A percentile compares a stretch with the other conserved stretches of the same genome.
These are phyloP conservation scores for Monosporascus sp. DNA, from an alignment of 2,329 filamentous ascomycete genomes.

Conservation along the genomic window DNA sequence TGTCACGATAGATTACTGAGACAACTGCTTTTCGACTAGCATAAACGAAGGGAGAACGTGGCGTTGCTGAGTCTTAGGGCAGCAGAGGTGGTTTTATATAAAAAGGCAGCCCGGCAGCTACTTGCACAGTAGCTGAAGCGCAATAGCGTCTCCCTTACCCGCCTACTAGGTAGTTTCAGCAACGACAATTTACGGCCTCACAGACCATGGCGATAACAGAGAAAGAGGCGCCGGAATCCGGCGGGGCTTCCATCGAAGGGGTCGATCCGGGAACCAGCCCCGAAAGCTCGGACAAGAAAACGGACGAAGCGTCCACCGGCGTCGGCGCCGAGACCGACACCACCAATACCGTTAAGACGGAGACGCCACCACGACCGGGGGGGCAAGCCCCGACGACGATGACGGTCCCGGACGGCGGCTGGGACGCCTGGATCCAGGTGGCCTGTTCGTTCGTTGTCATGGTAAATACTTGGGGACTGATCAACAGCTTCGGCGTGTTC, in stretches of 20 bases:
- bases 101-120: no score
- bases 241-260: neutral
- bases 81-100: no score
- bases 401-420: slow-evolving; percentile 29
- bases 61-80: no score
- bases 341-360: neutral
- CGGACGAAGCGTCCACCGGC: no score
- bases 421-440: slow-evolving; percentile 36
- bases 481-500: slow-evolving; percentile 26
- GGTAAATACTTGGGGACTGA: slow-evolving; percentile 32
- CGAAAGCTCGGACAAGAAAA: no score
- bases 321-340: neutral
- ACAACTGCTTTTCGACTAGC: no score
- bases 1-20: no score
- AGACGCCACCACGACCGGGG: neutral
- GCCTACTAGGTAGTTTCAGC: neutral
- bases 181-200: neutral
- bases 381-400: neutral
- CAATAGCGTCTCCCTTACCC: neutral
- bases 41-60: no score
- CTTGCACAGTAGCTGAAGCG: no score
- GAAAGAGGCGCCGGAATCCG: neutral
- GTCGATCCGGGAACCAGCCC: neutral
- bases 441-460: slow-evolving; percentile 33
- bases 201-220: neutral